Percentiles rank a stretch among this genome's conserved stretches.
Evolutionary conservation across 2,329 filamentous ascomycete species (phyloP).

Genomic region (Chlorencoelia australis): DNA sequence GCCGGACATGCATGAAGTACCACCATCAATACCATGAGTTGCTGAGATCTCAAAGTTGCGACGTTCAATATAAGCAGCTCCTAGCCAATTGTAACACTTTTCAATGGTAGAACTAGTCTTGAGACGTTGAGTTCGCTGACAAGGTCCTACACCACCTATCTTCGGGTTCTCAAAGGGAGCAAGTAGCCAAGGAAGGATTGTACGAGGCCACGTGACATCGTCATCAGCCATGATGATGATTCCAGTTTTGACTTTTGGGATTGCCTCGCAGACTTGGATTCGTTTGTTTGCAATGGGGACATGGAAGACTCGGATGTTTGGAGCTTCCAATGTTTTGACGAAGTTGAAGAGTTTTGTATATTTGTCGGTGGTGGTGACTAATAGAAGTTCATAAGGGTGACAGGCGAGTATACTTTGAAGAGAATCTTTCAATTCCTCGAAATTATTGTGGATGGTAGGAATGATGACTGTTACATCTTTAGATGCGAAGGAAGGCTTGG

Average conservation of each 20-base stretch:
- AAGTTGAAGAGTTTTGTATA: slow-evolving; percentile 57
- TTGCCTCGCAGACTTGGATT: slow-evolving; percentile 82
- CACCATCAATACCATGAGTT: slow-evolving; percentile 88
- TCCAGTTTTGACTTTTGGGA: slow-evolving; percentile 70
- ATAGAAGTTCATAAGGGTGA: slow-evolving; percentile 60
- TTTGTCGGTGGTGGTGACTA: slow-evolving; percentile 82
- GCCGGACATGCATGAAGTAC: slow-evolving; percentile 93
- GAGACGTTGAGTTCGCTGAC: slow-evolving; percentile 69
- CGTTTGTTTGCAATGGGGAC: slow-evolving; percentile 90
- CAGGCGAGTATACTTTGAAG: slow-evolving; percentile 67
- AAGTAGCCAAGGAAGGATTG: slow-evolving; percentile 81
- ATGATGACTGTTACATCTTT: slow-evolving; percentile 90
- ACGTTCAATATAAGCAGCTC: slow-evolving; percentile 83
- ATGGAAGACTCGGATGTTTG: slow-evolving; percentile 62
- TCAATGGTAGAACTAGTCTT: slow-evolving; percentile 45
- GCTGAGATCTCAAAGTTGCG: slow-evolving; percentile 96
- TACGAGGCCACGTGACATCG: slow-evolving; percentile 85
- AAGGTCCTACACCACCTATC: slow-evolving; percentile 87
- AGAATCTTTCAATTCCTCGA: slow-evolving; percentile 73
- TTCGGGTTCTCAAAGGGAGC: slow-evolving; percentile 78
- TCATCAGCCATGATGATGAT: slow-evolving; percentile 94
- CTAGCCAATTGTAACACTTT: slow-evolving; percentile 77
- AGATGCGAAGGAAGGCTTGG: slow-evolving; percentile 56
- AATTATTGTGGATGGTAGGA: slow-evolving; percentile 80
- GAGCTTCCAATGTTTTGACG: slow-evolving; percentile 46